These are phyloP conservation scores for Adansonia grandidieri DNA, from an alignment of 441 rosid genomes.

Conservation along the genomic window DNA sequence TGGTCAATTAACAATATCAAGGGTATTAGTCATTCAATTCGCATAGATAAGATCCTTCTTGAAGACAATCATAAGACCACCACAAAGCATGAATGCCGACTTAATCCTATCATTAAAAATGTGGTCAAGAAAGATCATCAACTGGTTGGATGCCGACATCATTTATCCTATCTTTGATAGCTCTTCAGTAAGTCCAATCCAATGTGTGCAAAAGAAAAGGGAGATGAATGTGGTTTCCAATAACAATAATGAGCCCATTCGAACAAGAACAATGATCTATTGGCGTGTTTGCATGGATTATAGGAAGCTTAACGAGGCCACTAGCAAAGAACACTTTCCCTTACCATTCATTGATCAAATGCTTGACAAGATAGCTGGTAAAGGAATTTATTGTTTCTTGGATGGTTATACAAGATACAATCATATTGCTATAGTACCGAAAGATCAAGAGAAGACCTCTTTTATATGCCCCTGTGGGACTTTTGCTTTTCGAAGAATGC, in stretches of 20 bases:
- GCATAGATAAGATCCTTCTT: not conserved
- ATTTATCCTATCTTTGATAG: not conserved
- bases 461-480: no score
- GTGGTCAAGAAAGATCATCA: not conserved
- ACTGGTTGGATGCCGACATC: not conserved
- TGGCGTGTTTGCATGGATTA: not conserved
- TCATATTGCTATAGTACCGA: no score
- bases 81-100: no score
- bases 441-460: no score
- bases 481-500: no score
- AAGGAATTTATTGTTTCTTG: no score
- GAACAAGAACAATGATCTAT: not conserved
- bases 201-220: not conserved
- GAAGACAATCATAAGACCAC: not conserved
- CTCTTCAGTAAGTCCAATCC: not conserved
- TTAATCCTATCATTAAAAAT: not conserved
- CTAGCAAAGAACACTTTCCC: no score
- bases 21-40: not conserved
- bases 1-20: no score
- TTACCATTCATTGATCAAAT: no score
- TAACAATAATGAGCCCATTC: not conserved
- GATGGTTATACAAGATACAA: no score
- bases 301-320: not conserved
- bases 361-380: no score
- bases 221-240: not conserved